A percentile compares a stretch with the other conserved stretches of the same genome.
phyloP scores from a whole-genome alignment of 2,329 filamentous ascomycete species.

The Rhynchosporium graminicola region DNA sequence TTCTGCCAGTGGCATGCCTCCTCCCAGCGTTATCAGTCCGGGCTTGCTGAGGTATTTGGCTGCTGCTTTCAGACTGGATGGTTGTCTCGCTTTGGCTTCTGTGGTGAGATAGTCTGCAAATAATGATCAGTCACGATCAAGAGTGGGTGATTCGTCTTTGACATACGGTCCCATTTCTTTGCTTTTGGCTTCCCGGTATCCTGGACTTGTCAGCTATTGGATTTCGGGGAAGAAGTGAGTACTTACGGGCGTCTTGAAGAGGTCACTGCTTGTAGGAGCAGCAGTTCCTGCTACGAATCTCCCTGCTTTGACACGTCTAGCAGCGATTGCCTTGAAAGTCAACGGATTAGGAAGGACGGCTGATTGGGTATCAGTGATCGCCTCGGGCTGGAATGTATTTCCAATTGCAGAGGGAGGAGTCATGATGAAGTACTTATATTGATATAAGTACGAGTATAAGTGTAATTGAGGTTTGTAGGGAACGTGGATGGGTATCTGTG shows the following conservation, averaged over 20 bases:
- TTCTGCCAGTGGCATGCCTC: slow-evolving; percentile 83
- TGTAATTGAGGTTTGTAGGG: neutral
- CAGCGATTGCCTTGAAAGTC: slow-evolving; percentile 66
- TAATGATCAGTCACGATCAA: slow-evolving; percentile 17
- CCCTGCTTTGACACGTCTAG: slow-evolving; percentile 69
- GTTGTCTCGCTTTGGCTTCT: slow-evolving; percentile 62
- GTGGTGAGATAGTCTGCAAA: slow-evolving; percentile 54
- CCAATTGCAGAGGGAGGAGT: slow-evolving; percentile 47
- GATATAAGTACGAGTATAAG: slow-evolving; percentile 9
- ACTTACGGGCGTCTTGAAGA: slow-evolving; percentile 76
- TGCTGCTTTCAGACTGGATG: slow-evolving; percentile 78
- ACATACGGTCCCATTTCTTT: slow-evolving; percentile 82
- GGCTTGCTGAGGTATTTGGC: slow-evolving; percentile 78
- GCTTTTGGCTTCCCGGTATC: slow-evolving; percentile 68
- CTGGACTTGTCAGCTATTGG: slow-evolving; percentile 41
- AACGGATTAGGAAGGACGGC: slow-evolving; percentile 45
- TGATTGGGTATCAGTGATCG: slow-evolving; percentile 47
- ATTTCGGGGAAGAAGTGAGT: neutral
- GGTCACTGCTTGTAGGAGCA: slow-evolving; percentile 73
- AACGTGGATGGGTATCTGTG: neutral
- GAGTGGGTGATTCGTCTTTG: slow-evolving; percentile 18
- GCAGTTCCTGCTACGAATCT: slow-evolving; percentile 75
- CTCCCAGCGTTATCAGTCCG: slow-evolving; percentile 86
- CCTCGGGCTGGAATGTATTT: slow-evolving; percentile 33
- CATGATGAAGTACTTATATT: slow-evolving; percentile 28